Conservation (phyloP, 2,329 filamentous ascomycete genomes). For the Myriosclerotinia scirpicola region DNA sequence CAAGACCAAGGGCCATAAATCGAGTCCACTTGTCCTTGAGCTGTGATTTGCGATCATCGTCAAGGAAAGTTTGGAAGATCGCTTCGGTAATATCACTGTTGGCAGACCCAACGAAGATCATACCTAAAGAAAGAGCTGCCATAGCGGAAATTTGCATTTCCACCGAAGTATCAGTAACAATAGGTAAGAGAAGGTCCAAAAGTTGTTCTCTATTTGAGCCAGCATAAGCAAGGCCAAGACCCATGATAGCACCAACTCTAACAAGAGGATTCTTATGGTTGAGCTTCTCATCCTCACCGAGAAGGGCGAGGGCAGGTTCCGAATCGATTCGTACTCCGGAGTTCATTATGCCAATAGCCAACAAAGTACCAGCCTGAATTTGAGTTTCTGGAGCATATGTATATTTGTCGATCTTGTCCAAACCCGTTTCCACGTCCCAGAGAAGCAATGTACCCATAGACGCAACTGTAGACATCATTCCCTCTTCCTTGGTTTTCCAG, state of each 20-base stretch:
- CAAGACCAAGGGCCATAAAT: conserved; percentile 91
- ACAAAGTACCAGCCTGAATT: conserved; percentile 86
- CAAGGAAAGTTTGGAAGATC: conserved; percentile 88
- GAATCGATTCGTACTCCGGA: conserved; percentile 86
- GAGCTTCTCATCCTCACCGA: conserved; percentile 78
- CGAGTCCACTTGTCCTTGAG: conserved; percentile 98
- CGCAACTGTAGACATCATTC: conserved; percentile 94
- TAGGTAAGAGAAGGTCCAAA: conserved; percentile 80
- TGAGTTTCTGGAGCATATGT: conserved; percentile 80
- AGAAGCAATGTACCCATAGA: conserved; percentile 88
- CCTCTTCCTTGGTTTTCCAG: conserved; percentile 98
- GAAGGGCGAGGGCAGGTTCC: conserved; percentile 83
- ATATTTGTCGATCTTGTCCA: conserved; percentile 94
- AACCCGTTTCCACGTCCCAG: conserved; percentile 89
- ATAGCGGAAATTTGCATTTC: conserved; percentile 97
- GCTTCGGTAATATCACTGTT: conserved; percentile 89
- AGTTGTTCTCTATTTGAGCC: conserved; percentile 90
- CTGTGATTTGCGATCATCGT: conserved; percentile 86
- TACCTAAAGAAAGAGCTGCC: conserved; percentile 85
- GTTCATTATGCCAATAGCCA: conserved; percentile 95
- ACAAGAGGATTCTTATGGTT: conserved; percentile 75
- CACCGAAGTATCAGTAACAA: conserved; percentile 78
- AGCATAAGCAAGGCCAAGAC: conserved; percentile 89
- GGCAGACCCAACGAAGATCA: conserved; percentile 91
- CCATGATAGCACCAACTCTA: conserved; percentile 88